Evolutionary conservation across 768 basidiomycete genomes (phyloP).

Genomic region (Amanita exitialis): DNA sequence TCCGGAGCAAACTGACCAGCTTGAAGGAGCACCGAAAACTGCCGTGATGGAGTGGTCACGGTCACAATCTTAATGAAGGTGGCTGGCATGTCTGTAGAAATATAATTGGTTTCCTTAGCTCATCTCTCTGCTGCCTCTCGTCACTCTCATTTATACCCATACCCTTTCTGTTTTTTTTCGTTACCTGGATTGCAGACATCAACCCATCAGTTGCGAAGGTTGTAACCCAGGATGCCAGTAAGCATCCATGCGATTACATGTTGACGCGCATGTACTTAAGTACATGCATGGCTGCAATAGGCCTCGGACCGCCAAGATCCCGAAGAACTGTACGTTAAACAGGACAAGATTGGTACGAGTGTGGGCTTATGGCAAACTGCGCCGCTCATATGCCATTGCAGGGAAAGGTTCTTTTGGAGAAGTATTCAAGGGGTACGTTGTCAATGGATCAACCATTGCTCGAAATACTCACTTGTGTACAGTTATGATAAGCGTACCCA

Average conservation of each 20-base stretch:
- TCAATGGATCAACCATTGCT: conserved; percentile 8
- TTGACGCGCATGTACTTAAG: neutral
- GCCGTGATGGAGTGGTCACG: neutral
- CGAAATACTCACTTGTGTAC: conserved; percentile 11
- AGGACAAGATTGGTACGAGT: conserved; percentile 86
- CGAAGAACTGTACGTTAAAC: conserved; percentile 93
- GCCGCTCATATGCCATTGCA: conserved; percentile 19
- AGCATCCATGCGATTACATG: neutral
- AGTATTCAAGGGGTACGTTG: conserved; percentile 89
- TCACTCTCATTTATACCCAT: neutral
- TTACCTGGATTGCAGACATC: neutral
- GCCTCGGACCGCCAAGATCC: conserved; percentile 76
- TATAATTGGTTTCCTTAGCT: conserved; percentile 8
- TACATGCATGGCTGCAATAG: conserved; percentile 23
- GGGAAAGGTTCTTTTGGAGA: conserved; percentile 99
- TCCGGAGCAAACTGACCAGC: neutral
- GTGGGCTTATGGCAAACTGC: conserved; percentile 4
- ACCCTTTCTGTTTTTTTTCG: neutral
- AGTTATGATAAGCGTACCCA: conserved; percentile 95
- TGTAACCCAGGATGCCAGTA: conserved; percentile 15
- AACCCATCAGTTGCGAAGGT: too few relatives aligned
- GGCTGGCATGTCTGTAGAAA: neutral
- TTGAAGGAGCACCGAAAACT: conserved; percentile 40
- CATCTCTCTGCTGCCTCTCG: neutral
- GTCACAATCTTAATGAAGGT: conserved; percentile 4